Base-by-base conservation (phyloP, 2,329 filamentous ascomycete genomes). In the Penicillium occitanis region DNA sequence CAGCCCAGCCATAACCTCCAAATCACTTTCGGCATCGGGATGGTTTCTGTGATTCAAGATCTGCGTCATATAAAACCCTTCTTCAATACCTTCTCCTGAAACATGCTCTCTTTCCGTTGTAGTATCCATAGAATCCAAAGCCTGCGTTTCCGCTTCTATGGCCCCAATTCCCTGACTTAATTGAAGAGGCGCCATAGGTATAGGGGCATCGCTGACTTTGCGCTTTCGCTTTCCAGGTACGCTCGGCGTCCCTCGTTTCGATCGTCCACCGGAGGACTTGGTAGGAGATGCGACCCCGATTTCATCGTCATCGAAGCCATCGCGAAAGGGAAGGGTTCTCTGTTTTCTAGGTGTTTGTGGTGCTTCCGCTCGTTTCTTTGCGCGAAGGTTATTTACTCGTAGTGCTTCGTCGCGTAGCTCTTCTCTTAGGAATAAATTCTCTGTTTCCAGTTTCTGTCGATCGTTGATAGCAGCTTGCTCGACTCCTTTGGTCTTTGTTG, bases 281-380 rank as follows among this genome's bases (percentile, higher is more conserved):
- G 82, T 86, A 3, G 86, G 86, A 2, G 86, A 88, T 0, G 81
- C 74, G 68, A 84, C 79, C 65, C 83, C 75, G 8, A 89, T 81
- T 71, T 89, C 86, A 64, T 85, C 83, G 68, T 89, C 86, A 65
- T 88, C 85, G 71, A 90, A 90, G 19, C 87, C 87, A 77, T 90
- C 87, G 17, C 86, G 82, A 42, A 85, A 81, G 2, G 82, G 80
- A 0, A 82, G 75, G 6, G 75, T 74, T 68, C 78, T 81, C n/a
- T 77, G 74, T 69, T 82, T 85, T 67, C 76, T 84, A 0, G 86
- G 85, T 1, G 86, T 87, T 1, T 77, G 72, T 1, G 82, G 82
- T 46, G 76, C 78, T 14, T 76, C 73, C 19, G 68, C 44, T 55
- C 73, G 74, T 35, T 74, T 73, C 67, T 77, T 82, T 37, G 74